Evolutionary conservation across 257 asterid genomes (phyloP), one percentile per base, ranked within the genome.

Genomic region (Paraleonurus japonicus): DNA sequence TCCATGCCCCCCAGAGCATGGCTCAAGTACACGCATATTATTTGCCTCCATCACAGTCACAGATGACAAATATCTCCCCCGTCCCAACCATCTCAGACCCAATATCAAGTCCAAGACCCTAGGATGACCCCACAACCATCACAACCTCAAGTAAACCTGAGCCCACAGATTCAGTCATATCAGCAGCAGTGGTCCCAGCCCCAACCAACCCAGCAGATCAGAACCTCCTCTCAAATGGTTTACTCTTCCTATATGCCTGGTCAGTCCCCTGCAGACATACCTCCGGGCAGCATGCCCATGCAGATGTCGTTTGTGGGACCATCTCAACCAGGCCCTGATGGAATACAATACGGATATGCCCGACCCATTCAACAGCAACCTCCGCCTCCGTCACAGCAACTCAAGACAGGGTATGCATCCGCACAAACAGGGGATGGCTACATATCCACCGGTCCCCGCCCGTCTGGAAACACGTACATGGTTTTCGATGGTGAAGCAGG

Each of bases 171-270:
- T 54, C 93, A 84, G 78, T 70, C 87, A 22, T 88, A 92, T 81
- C 97, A 85, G 77, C 95, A 84, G 71, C 99, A 85, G 72, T 92
- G 97, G 99, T 37, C 87, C 43, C 92, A 76, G 28, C 88, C 72
- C 16, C 93, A 81, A 55, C 79, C 81, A 30, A 67, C 84, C 12
- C 83, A 83, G 16, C 95, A 88, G 76, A 81, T 83, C 27, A 81
- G 93, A 75, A 75, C 92, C 24, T 81, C 90, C 54, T 78, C 98
- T 28, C 81, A 91, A 51, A 60, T 90, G 33, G 86, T 83, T 59
- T 86, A 88, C 76, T 80, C 90, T 16, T 62, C 96, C 23, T 88
- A 92, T 69, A 15, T 84, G 65, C 92, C 87, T 4, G 74, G 75
- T 65, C 98, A 87, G 71, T 23, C 90, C 66, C 81, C 84, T 3